Conservation (phyloP, 345 rosid genomes). For the Raphanus raphanistrum region DNA sequence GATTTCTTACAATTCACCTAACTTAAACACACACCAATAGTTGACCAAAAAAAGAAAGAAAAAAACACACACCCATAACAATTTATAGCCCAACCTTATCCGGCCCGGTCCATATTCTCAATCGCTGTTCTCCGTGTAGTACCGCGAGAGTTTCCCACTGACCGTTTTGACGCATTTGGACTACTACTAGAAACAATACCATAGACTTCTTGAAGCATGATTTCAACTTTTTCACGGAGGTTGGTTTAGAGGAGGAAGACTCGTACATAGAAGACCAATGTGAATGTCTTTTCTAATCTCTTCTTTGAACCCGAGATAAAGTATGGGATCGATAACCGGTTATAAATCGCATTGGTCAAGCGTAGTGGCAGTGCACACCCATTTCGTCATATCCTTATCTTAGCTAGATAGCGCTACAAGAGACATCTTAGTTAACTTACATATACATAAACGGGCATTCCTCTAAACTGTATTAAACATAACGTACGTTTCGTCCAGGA, state of each 20-base stretch:
- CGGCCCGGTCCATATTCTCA: slow-evolving; percentile 19
- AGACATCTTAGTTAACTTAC: neutral
- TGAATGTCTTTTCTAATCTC: slow-evolving; percentile 65
- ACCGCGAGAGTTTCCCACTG: slow-evolving; percentile 66
- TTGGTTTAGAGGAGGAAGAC: slow-evolving; percentile 68
- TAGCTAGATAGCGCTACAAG: slow-evolving; percentile 61
- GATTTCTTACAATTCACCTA: slow-evolving; percentile 25
- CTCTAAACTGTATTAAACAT: slow-evolving; percentile 29
- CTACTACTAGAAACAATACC: slow-evolving; percentile 27
- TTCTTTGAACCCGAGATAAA: slow-evolving; percentile 49
- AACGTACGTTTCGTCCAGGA: neutral
- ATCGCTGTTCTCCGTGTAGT: slow-evolving; percentile 46
- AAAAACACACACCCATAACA: neutral
- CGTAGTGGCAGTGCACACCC: slow-evolving; percentile 59
- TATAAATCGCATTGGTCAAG: slow-evolving; percentile 55
- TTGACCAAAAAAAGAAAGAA: too few species aligned
- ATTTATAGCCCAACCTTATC: neutral
- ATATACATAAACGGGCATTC: neutral
- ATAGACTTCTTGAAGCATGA: slow-evolving; percentile 64
- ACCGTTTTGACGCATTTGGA: slow-evolving; percentile 30
- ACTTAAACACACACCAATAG: neutral
- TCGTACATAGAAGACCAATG: slow-evolving; percentile 69
- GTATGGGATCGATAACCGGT: slow-evolving; percentile 60
- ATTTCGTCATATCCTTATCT: slow-evolving; percentile 73
- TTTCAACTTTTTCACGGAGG: slow-evolving; percentile 89